Percentiles rank a stretch among this genome's conserved stretches.
Conservation (phyloP, 1,284 basidiomycete genomes). For the Flammula alnicola region DNA sequence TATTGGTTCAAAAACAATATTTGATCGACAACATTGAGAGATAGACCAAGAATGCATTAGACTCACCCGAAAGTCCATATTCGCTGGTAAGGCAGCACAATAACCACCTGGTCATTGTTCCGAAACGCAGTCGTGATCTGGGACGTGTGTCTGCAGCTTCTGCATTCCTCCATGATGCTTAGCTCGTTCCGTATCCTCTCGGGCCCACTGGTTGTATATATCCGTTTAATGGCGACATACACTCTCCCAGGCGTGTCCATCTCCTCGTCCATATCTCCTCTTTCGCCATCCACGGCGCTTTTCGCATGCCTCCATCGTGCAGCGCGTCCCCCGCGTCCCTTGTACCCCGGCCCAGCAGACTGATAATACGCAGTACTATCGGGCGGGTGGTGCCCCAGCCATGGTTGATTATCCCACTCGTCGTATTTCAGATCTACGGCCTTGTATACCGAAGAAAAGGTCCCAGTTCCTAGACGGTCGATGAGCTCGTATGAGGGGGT, state of each 20-base stretch:
- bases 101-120: slow-evolving; percentile 91
- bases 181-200: slow-evolving; percentile 95
- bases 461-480: slow-evolving; percentile 94
- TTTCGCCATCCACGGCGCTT: not conserved
- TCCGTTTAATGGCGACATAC: slow-evolving; percentile 95
- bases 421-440: slow-evolving; percentile 84
- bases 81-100: slow-evolving; percentile 94
- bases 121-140: slow-evolving; percentile 96
- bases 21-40: slow-evolving; percentile 8
- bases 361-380: slow-evolving; percentile 67
- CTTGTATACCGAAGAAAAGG: slow-evolving; percentile 99
- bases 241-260: slow-evolving; percentile 45
- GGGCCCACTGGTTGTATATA: slow-evolving; percentile 95
- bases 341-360: slow-evolving; percentile 37
- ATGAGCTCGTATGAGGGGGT: slow-evolving; percentile 79
- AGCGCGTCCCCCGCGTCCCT: slow-evolving; percentile 38
- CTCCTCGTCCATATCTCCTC: slow-evolving; percentile 7
- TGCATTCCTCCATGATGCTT: slow-evolving; percentile 85
- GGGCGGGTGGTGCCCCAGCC: slow-evolving; percentile 72
- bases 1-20: slow-evolving; percentile 32
- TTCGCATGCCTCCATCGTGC: slow-evolving; percentile 8
- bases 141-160: slow-evolving; percentile 84
- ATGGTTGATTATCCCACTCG: slow-evolving; percentile 83
- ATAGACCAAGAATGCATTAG: not conserved
- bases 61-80: slow-evolving; percentile 91